Conservation (phyloP, 2,329 filamentous ascomycete genomes). For the Akanthomyces uredinophilus region DNA sequence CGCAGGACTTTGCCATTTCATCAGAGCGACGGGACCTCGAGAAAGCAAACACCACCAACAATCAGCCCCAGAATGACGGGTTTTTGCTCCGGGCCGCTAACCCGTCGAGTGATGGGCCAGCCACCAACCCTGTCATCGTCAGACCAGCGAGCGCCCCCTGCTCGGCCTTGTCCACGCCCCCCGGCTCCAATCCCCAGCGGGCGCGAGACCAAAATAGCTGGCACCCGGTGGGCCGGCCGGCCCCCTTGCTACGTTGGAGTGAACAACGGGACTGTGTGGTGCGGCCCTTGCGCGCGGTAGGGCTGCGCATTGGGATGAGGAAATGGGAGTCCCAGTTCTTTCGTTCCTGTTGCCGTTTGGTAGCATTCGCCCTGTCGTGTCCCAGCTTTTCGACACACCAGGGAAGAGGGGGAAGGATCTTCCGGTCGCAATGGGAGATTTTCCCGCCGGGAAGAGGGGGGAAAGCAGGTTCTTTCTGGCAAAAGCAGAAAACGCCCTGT, state of each 20-base stretch:
- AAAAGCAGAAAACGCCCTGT: background rate
- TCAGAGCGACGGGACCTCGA: background rate
- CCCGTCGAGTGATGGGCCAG: background rate
- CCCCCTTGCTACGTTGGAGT: background rate
- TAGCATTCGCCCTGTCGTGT: slow-evolving; percentile 1
- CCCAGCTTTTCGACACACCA: background rate
- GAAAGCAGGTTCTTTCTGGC: too few relatives aligned
- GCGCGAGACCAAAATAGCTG: slow-evolving; percentile 10
- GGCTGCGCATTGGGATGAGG: background rate
- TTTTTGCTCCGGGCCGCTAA: slow-evolving; percentile 3
- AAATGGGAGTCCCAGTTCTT: background rate
- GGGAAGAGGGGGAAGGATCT: background rate
- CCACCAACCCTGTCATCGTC: background rate
- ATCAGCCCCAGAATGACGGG: background rate
- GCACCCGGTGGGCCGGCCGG: background rate
- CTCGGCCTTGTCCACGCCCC: background rate
- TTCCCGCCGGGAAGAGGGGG: background rate
- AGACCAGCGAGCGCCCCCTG: background rate
- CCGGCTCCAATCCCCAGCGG: background rate
- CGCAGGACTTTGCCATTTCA: background rate
- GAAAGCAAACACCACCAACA: background rate
- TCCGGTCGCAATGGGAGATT: background rate
- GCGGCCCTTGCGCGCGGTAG: background rate
- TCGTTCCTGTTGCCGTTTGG: background rate
- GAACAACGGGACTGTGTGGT: background rate